Evolutionary conservation across 2,329 filamentous ascomycete species (phyloP).

Genomic region (Nectriaceae sp.): DNA sequence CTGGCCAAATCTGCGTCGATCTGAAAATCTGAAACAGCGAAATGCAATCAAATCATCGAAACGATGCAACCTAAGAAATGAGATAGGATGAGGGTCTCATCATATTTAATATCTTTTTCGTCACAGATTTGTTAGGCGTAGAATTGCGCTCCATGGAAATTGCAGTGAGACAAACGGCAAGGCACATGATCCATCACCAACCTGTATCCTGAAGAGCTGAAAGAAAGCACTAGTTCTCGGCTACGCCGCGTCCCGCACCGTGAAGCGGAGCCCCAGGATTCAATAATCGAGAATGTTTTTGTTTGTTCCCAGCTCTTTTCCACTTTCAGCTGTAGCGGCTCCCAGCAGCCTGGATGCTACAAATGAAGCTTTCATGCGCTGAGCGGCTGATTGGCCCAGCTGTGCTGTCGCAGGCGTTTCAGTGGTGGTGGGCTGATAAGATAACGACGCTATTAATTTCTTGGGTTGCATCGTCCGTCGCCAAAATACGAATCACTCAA

Average conservation of each 20-base stretch:
- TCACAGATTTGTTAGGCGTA: neutral
- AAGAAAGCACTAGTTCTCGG: neutral
- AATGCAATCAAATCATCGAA: too few relatives aligned
- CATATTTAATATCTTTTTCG: neutral
- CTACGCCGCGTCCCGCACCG: neutral
- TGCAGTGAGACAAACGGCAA: slow-evolving; percentile 15
- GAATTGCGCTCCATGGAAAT: slow-evolving; percentile 14
- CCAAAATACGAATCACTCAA: neutral
- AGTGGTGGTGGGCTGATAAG: slow-evolving; percentile 22
- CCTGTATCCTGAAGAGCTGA: neutral
- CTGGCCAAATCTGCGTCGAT: too few relatives aligned
- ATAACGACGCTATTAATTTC: slow-evolving; percentile 25
- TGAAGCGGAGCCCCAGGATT: neutral
- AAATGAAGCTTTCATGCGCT: neutral
- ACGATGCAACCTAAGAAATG: too few relatives aligned
- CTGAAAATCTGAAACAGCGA: too few relatives aligned
- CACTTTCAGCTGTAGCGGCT: neutral
- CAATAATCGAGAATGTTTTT: neutral
- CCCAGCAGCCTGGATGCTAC: neutral
- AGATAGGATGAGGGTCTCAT: neutral
- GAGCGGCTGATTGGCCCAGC: neutral
- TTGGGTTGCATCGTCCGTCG: slow-evolving; percentile 19
- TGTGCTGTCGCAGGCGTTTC: neutral
- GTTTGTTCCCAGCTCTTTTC: neutral
- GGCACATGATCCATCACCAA: neutral